Conservation (phyloP, 2,329 filamentous ascomycete genomes). For the Pseudogymnoascus sp. region DNA sequence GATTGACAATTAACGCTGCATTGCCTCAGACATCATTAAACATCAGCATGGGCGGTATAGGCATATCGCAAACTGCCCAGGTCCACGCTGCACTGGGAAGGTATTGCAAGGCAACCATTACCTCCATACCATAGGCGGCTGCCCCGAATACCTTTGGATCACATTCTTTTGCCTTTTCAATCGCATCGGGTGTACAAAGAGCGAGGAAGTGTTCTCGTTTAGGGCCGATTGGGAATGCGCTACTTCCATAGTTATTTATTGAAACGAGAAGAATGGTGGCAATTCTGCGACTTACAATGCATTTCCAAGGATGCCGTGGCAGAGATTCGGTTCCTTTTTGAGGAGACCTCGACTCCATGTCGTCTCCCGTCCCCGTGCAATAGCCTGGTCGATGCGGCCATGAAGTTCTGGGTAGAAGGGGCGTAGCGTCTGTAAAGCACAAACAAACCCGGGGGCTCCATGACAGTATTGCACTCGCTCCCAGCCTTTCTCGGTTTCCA, state of each 20-base stretch:
- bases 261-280: background rate
- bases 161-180: background rate
- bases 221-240: background rate
- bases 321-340: constrained; percentile 58
- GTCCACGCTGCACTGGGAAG: background rate
- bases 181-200: background rate
- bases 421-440: constrained; percentile 49
- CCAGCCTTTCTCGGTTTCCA: background rate
- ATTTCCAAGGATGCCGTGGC: constrained; percentile 60
- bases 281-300: constrained; percentile 35
- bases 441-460: constrained; percentile 57
- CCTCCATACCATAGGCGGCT: background rate
- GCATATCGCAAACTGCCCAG: constrained; percentile 1
- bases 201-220: background rate
- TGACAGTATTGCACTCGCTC: constrained; percentile 59
- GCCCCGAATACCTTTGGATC: background rate
- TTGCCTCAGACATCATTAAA: background rate
- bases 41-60: background rate
- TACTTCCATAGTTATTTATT: background rate
- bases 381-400: constrained; percentile 45
- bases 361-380: constrained; percentile 45
- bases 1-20: background rate
- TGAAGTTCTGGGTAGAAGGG: constrained; percentile 49
- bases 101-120: background rate
- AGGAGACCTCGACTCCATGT: constrained; percentile 52